Conservation (phyloP, 2,329 filamentous ascomycete genomes). For the Pyrenochaeta sp. region DNA sequence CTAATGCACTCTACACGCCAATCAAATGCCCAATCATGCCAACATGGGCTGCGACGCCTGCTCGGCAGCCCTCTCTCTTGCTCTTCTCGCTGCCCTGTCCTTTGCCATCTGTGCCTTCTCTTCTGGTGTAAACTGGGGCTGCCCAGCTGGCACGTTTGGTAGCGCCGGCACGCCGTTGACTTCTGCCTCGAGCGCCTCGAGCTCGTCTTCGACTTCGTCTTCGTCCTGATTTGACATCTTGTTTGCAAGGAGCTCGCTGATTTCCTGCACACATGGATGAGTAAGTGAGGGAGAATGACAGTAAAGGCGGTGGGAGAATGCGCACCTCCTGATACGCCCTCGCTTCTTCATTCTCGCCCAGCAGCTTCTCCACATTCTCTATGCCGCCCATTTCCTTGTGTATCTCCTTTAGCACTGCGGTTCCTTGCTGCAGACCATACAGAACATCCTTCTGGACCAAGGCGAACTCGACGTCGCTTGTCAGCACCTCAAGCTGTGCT, state of each 20-base stretch:
- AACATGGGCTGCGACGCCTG: constrained; percentile 48
- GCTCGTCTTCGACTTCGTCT: constrained; percentile 95
- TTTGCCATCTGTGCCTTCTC: constrained; percentile 40
- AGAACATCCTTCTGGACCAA: constrained; percentile 96
- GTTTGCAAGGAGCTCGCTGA: constrained; percentile 88
- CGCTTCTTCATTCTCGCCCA: constrained; percentile 91
- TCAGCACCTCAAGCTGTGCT: constrained; percentile 90
- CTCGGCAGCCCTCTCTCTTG: constrained; percentile 41
- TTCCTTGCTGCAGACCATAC: constrained; percentile 91
- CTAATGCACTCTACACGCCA: constrained; percentile 32
- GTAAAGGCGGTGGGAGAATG: constrained; percentile 2
- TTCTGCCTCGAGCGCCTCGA: constrained; percentile 80
- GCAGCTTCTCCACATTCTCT: constrained; percentile 91
- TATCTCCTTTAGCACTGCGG: constrained; percentile 86
- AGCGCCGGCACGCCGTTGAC: constrained; percentile 52
- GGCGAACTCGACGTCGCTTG: constrained; percentile 90
- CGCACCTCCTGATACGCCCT: constrained; percentile 87
- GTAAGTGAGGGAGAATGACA: neutral
- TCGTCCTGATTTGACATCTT: constrained; percentile 94
- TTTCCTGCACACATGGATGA: constrained; percentile 68
- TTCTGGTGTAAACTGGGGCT: constrained; percentile 40
- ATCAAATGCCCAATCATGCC: constrained; percentile 33
- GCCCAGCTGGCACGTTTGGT: constrained; percentile 50
- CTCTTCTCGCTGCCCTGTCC: constrained; percentile 45
- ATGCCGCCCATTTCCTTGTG: constrained; percentile 95